Percentiles rank a stretch among this genome's conserved stretches.
Conservation (phyloP, 1,284 basidiomycete species). For the Sutorius eximius region DNA sequence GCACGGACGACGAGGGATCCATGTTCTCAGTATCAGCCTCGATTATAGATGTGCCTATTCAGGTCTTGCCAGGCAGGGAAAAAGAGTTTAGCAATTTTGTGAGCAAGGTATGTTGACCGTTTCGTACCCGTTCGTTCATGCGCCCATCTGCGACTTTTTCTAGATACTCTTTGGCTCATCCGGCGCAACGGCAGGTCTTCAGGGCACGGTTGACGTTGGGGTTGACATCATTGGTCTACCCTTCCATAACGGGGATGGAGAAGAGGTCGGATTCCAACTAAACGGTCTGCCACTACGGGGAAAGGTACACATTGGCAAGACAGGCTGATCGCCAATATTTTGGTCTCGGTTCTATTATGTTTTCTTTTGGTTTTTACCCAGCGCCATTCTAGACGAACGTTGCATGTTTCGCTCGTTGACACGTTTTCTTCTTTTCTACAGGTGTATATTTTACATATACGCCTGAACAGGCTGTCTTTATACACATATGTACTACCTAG, state of each 20-base stretch:
- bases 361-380: background rate
- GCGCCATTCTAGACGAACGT: conserved; percentile 4
- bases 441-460: conserved; percentile 9
- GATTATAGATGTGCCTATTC: conserved; percentile 68
- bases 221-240: conserved; percentile 63
- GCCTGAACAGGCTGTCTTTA: conserved; percentile 9
- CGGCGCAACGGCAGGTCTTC: conserved; percentile 69
- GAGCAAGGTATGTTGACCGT: conserved; percentile 53
- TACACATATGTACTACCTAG: conserved; percentile 15
- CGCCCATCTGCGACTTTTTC: background rate
- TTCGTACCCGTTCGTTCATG: background rate
- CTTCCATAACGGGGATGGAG: conserved; percentile 37
- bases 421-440: background rate
- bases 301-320: conserved; percentile 64
- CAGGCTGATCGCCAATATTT: conserved; percentile 21
- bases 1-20: conserved; percentile 49
- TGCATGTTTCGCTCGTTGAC: conserved; percentile 8
- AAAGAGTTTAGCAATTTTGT: conserved; percentile 72
- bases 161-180: conserved; percentile 66
- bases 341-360: background rate
- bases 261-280: conserved; percentile 53
- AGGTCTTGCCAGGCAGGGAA: conserved; percentile 73
- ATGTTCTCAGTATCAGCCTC: conserved; percentile 58
- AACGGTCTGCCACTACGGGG: conserved; percentile 66
- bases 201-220: conserved; percentile 62